Base-by-base conservation (phyloP, 192 early-diverging fungal genomes). In the Ambispora gerdemannii region DNA sequence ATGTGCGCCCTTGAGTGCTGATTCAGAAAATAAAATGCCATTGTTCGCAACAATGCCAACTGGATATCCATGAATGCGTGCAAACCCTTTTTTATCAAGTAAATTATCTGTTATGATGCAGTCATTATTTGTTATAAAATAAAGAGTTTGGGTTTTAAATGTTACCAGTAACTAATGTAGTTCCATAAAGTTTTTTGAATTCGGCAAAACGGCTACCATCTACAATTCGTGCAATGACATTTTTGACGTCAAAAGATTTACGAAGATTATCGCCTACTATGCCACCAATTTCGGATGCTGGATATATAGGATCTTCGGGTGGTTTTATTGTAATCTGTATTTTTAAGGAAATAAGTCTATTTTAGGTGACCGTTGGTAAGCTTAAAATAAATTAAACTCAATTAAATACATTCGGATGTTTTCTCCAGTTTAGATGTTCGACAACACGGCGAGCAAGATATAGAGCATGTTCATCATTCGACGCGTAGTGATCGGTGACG, bases 41-140 rank as follows among this genome's bases (percentile, higher is more conserved):
- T 98, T 96, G 82, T 98, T 98, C 61, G 93, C 94, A 13, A 98
- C 81, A 55, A 98, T 93, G 66, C 95, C 96, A 30, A 98, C 91
- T 2, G 92, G 94, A 67, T 88, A 85, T 17, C 96, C 96, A 62
- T 95, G 86, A 35, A 98, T 85, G 55, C 89, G 89, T 7, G 94
- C 91, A 74, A 98, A 98, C 28, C 92, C 87, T 89, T 65, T 33
- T 31, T 4, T 7, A 10, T 33, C 20, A 22, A 58, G 22, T 24
- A 50, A 30, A 36, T 8, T 6, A n/a, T n/a, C n/a, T n/a, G n/a
- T n/a, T n/a, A n/a, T n/a, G n/a, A n/a, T n/a, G n/a, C n/a, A 27
- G 36, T 15, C 1, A 67, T 72, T 75, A 11, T 25, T 67, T 36
- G 7, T 19, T 24, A 76, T 22, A 1, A 3, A 3, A 1, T 3